A percentile compares a stretch with the other conserved stretches of the same genome.
These are phyloP conservation scores for Eucalyptus pauciflora DNA, from an alignment of 345 rosid species.

Conservation along the genomic window DNA sequence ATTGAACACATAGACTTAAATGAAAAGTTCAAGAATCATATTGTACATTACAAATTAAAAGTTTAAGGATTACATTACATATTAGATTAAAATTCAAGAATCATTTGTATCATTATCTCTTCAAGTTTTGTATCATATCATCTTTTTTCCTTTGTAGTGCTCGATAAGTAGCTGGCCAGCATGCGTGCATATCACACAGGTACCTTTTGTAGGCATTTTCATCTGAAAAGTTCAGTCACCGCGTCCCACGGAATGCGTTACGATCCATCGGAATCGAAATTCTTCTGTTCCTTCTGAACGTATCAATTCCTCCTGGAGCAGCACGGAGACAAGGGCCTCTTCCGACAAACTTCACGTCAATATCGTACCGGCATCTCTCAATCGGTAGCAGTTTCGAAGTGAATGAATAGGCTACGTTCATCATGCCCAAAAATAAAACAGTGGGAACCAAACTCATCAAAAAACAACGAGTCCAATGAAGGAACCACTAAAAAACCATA, in stretches of 20 bases:
- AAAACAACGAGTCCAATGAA: neutral
- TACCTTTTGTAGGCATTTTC: neutral
- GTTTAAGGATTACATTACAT: fast-evolving
- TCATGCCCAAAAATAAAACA: neutral
- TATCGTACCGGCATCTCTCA: neutral
- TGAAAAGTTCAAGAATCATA: no score
- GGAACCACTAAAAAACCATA: neutral
- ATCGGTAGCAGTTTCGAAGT: neutral
- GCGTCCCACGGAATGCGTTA: neutral
- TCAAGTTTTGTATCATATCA: neutral
- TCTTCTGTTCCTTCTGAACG: neutral
- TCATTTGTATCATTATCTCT: neutral
- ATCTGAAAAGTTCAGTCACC: neutral
- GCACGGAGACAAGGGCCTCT: neutral
- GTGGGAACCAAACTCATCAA: neutral
- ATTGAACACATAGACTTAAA: no score
- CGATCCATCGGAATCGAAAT: neutral
- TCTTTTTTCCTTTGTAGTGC: neutral
- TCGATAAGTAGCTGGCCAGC: no score
- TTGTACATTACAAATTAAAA: no score
- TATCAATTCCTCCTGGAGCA: neutral
- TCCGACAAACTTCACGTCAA: neutral
- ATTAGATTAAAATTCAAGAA: no score
- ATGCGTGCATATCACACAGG: neutral
- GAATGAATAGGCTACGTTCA: neutral